Conservation (phyloP, 805 yeast species). For the Ogataea salicorniae region DNA sequence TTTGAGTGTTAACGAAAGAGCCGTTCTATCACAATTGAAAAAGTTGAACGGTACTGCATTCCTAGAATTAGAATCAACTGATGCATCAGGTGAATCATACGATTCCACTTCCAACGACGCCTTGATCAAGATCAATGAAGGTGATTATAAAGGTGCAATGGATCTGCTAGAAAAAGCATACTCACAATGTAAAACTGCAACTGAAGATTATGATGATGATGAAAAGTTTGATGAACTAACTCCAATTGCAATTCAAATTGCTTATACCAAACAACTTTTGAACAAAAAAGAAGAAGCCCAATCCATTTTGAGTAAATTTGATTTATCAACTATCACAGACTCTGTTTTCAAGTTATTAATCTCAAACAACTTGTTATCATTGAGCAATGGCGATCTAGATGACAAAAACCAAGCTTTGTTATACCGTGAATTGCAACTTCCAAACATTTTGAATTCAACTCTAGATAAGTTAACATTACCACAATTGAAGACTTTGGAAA, state of each 20-base stretch:
- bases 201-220: conserved; percentile 37
- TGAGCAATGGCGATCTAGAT: conserved; percentile 10
- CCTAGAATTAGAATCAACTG: conserved; percentile 8
- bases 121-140: conserved; percentile 40
- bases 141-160: conserved; percentile 37
- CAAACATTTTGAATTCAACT: conserved; percentile 23
- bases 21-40: conserved; percentile 50
- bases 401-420: conserved; percentile 20
- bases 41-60: conserved; percentile 3
- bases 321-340: conserved; percentile 32
- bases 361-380: conserved; percentile 39
- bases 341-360: conserved; percentile 37
- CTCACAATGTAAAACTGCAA: conserved; percentile 33
- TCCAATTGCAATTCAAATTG: conserved; percentile 58
- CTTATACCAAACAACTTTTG: conserved; percentile 42
- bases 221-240: conserved; percentile 49
- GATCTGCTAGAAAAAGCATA: conserved; percentile 42
- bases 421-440: conserved; percentile 28
- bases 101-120: conserved; percentile 61
- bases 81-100: conserved; percentile 31
- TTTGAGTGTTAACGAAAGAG: conserved; percentile 59
- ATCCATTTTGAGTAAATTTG: conserved; percentile 33
- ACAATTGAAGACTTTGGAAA: conserved; percentile 37
- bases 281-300: conserved; percentile 34
- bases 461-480: conserved; percentile 31